A percentile compares a stretch with the other conserved stretches of the same genome.
phyloP scores from a whole-genome alignment of 2,329 filamentous ascomycete species.

The Fusarium solani-melongenae region DNA sequence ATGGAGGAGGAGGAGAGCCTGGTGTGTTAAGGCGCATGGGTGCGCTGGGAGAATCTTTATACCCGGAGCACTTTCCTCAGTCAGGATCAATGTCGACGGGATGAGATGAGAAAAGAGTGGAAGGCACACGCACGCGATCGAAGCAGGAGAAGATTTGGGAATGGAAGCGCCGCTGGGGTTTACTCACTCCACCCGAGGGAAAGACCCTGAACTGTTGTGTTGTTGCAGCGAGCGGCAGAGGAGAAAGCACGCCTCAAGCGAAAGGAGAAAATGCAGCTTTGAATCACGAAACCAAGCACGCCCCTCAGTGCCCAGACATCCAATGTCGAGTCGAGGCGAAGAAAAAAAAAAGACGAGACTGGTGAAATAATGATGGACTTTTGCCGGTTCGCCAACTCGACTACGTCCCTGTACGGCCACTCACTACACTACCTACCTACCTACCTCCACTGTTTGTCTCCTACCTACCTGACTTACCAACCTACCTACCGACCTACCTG shows the following conservation, averaged over 20 bases:
- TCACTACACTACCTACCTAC: not conserved
- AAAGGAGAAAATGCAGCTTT: slow-evolving; percentile 27
- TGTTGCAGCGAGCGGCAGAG: slow-evolving; percentile 25
- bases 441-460: not conserved
- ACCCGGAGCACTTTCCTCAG: slow-evolving; percentile 23
- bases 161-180: slow-evolving; percentile 12
- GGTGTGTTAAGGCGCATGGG: slow-evolving; percentile 20
- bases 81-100: slow-evolving; percentile 16
- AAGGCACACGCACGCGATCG: slow-evolving; percentile 20
- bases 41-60: slow-evolving; percentile 40
- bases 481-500: not conserved
- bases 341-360: not conserved
- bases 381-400: slow-evolving; percentile 29
- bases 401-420: not conserved
- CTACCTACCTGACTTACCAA: not conserved
- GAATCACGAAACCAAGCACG: slow-evolving; percentile 34
- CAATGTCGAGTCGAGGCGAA: not conserved
- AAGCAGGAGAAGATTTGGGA: slow-evolving; percentile 13
- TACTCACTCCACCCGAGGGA: slow-evolving; percentile 29
- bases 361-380: not conserved
- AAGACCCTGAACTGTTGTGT: slow-evolving; percentile 22
- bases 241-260: not conserved
- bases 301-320: slow-evolving; percentile 27
- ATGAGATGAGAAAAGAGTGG: slow-evolving; percentile 18
- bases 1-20: slow-evolving; percentile 23